These are phyloP conservation scores for Dianthus caryophyllus DNA, from an alignment of 148 eudicot genomes.

Conservation along the genomic window DNA sequence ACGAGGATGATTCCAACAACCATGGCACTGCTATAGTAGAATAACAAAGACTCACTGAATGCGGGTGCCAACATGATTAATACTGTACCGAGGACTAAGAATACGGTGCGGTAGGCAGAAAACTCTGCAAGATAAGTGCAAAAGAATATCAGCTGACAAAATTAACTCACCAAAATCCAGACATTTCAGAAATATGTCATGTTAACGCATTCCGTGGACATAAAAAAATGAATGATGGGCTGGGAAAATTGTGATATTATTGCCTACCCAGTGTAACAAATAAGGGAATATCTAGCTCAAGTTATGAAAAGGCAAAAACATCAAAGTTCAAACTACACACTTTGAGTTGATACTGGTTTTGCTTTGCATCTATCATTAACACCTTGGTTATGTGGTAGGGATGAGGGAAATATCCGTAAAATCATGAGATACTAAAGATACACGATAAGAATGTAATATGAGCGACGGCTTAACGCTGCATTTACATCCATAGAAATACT, in stretches of 20 bases:
- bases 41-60: constrained; percentile 73
- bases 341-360: neutral
- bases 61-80: constrained; percentile 55
- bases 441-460: too few relatives aligned
- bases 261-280: constrained; percentile 10
- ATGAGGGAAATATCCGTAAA: too few relatives aligned
- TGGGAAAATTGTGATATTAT: neutral
- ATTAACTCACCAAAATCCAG: neutral
- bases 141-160: constrained; percentile 12
- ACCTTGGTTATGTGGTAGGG: neutral
- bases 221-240: constrained; percentile 3
- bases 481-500: too few relatives aligned
- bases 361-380: neutral
- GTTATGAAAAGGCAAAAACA: neutral
- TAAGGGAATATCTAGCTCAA: constrained; percentile 3
- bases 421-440: too few relatives aligned
- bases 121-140: constrained; percentile 50
- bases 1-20: constrained; percentile 73
- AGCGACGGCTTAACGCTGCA: too few relatives aligned
- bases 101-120: constrained; percentile 52
- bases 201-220: constrained; percentile 6
- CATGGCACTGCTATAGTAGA: constrained; percentile 96
- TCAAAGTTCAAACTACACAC: neutral
- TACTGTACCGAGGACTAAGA: constrained; percentile 56
- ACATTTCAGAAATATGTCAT: neutral